Evolutionary conservation across 1,284 basidiomycete genomes (phyloP).

Genomic region (Marasmius tenuissimus): DNA sequence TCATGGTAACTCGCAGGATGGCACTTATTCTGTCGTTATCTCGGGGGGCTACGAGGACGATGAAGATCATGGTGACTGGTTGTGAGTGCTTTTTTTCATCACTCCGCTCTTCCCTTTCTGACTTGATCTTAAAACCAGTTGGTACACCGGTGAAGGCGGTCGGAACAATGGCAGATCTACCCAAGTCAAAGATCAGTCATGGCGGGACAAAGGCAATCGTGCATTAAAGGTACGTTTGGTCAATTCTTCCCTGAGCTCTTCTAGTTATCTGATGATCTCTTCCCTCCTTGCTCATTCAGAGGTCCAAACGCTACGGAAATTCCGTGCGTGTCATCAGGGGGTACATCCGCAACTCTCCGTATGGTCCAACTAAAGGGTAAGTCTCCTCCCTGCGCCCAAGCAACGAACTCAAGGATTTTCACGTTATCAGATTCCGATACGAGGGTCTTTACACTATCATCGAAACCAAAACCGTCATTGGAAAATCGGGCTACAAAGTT

Average conservation of each 20-base stretch:
- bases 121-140: neutral
- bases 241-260: neutral
- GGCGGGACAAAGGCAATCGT: conserved; percentile 23
- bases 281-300: conserved; percentile 19
- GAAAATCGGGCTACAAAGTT: neutral
- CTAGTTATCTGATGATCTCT: neutral
- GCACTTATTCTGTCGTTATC: conserved; percentile 29
- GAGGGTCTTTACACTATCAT: neutral
- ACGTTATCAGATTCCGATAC: neutral
- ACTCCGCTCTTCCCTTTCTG: neutral
- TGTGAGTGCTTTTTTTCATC: conserved; percentile 16
- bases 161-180: conserved; percentile 4
- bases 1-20: conserved; percentile 21
- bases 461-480: neutral
- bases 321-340: conserved; percentile 30
- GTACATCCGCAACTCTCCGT: conserved; percentile 18
- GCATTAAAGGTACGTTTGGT: conserved; percentile 20
- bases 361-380: conserved; percentile 28
- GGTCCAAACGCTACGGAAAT: neutral
- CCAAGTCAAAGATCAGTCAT: conserved; percentile 25
- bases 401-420: neutral
- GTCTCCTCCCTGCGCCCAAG: neutral
- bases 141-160: conserved; percentile 15
- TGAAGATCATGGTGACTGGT: conserved; percentile 23
- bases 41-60: conserved; percentile 31